Base-by-base conservation (phyloP, 2,329 filamentous ascomycete species). In the Lizonia empirigonia region DNA sequence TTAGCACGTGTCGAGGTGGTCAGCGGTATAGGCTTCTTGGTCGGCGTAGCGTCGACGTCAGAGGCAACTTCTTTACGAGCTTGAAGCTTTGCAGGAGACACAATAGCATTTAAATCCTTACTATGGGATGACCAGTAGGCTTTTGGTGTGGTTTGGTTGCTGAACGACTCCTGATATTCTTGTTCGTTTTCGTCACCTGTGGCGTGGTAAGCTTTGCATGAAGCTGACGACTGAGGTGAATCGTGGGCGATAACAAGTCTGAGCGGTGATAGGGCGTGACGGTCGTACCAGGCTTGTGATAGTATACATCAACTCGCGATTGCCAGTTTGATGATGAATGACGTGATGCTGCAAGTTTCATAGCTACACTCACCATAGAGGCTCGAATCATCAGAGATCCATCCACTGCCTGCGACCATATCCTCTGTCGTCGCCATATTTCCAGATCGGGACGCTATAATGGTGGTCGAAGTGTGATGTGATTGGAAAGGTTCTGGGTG, bases 331-430 rank as follows among this genome's bases (percentile, higher is more conserved):
- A 10, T 23, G 22, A 10, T 20, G 27, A 26, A 46, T 47, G 49
- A 47, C 42, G 37, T 52, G 36, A 47, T 42, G 33, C 10, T 38
- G 22, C 29, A 27, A 29, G 18, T 23, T 27, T 32, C 15, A 27
- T 7, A 8, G 18, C 7, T 4, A 15, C 12, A 56, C 65, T 50
- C 69, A 78, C 76, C 77, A 50, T 75, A 75, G 61, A 78, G 77
- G 59, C 71, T 74, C 20, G 75, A 77, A 16, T 78, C 77, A 50
- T 78, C 76, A 5, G 66, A 72, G 26, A 75, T 65, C 59, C 67
- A 73, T 23, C 67, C 73, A 20, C 69, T 59, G 4, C 61, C 68
- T 23, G 52, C 48, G n/a, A 71, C 66, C 46, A 63, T 49, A 1
- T 66, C 62, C 47, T 63, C 65, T 19, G 42, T 38, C 38, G 50